Conservation (phyloP, 2,329 filamentous ascomycete genomes). For the Atkinsonella hypoxylon region DNA sequence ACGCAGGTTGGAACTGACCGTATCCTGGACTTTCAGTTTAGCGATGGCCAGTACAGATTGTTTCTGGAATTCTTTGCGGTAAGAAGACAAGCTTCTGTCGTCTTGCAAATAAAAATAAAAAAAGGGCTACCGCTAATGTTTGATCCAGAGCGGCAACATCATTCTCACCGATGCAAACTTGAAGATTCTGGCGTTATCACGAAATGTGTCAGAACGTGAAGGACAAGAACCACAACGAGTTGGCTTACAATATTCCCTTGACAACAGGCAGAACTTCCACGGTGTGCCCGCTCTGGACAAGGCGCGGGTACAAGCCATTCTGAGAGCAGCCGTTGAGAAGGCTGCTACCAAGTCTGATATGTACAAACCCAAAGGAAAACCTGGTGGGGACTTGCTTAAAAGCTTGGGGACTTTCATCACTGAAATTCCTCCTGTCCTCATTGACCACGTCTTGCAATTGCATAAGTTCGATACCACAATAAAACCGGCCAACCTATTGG, state of each 20-base stretch:
- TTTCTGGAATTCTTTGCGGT: constrained; percentile 91
- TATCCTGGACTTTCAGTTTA: constrained; percentile 85
- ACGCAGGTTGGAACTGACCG: constrained; percentile 85
- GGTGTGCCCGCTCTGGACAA: constrained; percentile 65
- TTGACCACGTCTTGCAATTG: constrained; percentile 72
- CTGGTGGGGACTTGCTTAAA: constrained; percentile 64
- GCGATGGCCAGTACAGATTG: constrained; percentile 75
- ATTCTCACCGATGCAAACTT: constrained; percentile 79
- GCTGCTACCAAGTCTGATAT: constrained; percentile 30
- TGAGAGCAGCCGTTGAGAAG: constrained; percentile 54
- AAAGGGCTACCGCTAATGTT: not conserved
- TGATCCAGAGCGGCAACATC: constrained; percentile 65
- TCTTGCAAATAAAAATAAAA: no score
- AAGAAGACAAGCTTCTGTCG: not conserved
- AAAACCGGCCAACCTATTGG: constrained; percentile 58
- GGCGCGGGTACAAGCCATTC: constrained; percentile 56
- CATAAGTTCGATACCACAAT: constrained; percentile 56
- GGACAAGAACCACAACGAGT: constrained; percentile 74
- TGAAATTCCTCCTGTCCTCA: constrained; percentile 75
- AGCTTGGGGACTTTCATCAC: constrained; percentile 74
- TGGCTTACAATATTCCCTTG: constrained; percentile 67
- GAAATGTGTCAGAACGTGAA: constrained; percentile 68
- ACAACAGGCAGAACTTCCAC: constrained; percentile 71
- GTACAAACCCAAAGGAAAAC: constrained; percentile 64
- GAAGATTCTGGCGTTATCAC: constrained; percentile 69